phyloP scores from a whole-genome alignment of 2,329 filamentous ascomycete genomes.

The Colletotrichum somersetense region DNA sequence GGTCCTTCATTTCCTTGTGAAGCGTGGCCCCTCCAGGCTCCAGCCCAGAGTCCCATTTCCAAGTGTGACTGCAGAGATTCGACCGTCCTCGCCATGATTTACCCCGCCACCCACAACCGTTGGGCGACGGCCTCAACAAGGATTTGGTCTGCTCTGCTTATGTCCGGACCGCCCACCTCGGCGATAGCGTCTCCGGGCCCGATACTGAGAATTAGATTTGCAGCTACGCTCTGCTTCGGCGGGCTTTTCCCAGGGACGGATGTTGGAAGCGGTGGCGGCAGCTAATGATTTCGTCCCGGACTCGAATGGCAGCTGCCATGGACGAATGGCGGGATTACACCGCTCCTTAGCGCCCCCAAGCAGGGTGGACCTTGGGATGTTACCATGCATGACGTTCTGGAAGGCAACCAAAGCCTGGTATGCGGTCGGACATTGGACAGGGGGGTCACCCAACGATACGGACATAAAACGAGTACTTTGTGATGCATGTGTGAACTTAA shows the following conservation, averaged over 20 bases:
- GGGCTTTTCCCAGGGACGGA: background rate
- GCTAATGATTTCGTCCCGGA: background rate
- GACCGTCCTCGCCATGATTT: background rate
- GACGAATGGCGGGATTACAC: background rate
- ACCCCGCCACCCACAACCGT: background rate
- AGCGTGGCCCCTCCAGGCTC: too few species aligned
- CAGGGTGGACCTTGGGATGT: background rate
- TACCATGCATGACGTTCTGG: background rate
- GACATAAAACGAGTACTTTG: background rate
- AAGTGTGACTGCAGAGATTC: background rate
- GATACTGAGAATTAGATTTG: background rate
- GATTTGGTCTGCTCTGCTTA: background rate
- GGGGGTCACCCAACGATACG: background rate
- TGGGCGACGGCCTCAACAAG: background rate
- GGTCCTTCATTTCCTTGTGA: constrained; percentile 28
- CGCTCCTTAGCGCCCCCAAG: background rate
- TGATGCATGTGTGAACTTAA: too few species aligned
- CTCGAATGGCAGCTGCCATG: background rate
- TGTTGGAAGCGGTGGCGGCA: background rate
- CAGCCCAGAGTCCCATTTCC: background rate
- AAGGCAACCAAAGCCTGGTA: background rate
- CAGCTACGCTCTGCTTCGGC: background rate
- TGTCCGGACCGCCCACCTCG: constrained; percentile 9
- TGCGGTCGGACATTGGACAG: background rate
- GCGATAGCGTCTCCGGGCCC: constrained; percentile 5